phyloP scores from a whole-genome alignment of 2,329 filamentous ascomycete species.

The Thielaviopsis populi region DNA sequence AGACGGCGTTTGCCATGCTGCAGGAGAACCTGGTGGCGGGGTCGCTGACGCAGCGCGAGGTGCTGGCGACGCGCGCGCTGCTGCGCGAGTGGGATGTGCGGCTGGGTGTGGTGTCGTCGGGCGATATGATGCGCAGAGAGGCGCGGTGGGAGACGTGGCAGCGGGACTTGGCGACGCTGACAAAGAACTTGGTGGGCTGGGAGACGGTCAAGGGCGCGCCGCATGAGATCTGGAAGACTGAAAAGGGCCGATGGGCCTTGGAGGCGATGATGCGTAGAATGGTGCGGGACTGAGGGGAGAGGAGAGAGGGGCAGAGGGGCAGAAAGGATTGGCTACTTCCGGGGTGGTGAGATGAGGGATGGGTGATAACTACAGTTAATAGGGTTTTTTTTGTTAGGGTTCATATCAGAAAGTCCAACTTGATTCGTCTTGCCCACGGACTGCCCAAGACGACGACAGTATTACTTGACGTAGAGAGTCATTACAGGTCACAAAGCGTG shows the following conservation, averaged over 20 bases:
- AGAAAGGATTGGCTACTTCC: too few relatives aligned
- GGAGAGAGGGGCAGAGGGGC: neutral
- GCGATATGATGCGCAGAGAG: conserved; percentile 50
- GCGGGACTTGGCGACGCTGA: conserved; percentile 66
- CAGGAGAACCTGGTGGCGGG: conserved; percentile 84
- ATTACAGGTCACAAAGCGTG: neutral
- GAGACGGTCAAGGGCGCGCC: conserved; percentile 74
- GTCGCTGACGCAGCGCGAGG: conserved; percentile 71
- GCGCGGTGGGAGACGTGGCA: conserved; percentile 71
- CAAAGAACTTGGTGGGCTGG: conserved; percentile 65
- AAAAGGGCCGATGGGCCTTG: conserved; percentile 12
- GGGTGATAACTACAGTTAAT: neutral
- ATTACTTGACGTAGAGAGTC: neutral
- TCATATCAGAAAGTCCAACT: neutral
- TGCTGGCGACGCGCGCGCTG: conserved; percentile 62
- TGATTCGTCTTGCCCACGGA: too few relatives aligned
- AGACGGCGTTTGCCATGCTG: conserved; percentile 75
- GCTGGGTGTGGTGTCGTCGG: conserved; percentile 70
- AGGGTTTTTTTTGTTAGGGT: neutral
- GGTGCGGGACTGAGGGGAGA: neutral
- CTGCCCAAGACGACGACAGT: too few relatives aligned
- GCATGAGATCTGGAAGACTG: conserved; percentile 62
- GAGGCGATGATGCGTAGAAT: conserved; percentile 13
- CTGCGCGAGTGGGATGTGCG: conserved; percentile 56
- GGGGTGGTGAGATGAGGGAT: neutral